Base-by-base conservation (phyloP, 2,329 filamentous ascomycete genomes). In the Pseudocercospora macadamiae region DNA sequence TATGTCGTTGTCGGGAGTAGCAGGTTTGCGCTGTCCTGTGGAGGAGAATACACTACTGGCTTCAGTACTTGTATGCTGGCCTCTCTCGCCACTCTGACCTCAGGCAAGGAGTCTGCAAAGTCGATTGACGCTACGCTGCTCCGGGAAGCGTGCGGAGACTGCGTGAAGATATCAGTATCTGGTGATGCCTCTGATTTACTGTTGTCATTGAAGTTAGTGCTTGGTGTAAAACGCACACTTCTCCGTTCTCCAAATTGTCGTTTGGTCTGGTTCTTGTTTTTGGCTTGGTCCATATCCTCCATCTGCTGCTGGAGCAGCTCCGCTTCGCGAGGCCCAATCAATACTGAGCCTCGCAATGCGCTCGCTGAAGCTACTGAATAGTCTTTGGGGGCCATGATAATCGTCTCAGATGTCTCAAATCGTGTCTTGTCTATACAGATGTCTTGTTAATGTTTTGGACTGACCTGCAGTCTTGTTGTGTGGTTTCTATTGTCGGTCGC, bases 401-500 rank as follows among this genome's bases (percentile, higher is more conserved):
- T 42, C 25, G 14, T 18, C 32, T 42, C 21, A n/a, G 18, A 51
- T 52, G 51, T 51, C 52, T 57, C 48, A 48, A 48, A 56, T 52
- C 21, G 37, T 55, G 55, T 54, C 34, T 56, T 16, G 42, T 16
- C n/a, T 55, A 19, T 49, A 39, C 21, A 36, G 57, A 23, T 44
- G 55, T 55, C 57, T 49, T 51, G 26, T 25, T 48, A 47, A 52
- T 23, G 48, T 28, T 53, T 56, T 45, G 55, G 28, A 59, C 58
- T 65, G 63, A 55, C 63, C 63, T 57, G 62, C 62, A 64, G 59
- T 56, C 48, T 37, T 21, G 36, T 47, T 37, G 51, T 21, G n/a
- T 44, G 32, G 28, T 32, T 42, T 57, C 49, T 51, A 49, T 55
- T 45, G 45, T 47, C 42, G 56, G 57, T 65, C 60, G 54, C 63